A percentile compares a stretch with the other conserved stretches of the same genome.
phyloP scores from a whole-genome alignment of 2,329 filamentous ascomycete genomes.

The Chaetothyriales sp. region DNA sequence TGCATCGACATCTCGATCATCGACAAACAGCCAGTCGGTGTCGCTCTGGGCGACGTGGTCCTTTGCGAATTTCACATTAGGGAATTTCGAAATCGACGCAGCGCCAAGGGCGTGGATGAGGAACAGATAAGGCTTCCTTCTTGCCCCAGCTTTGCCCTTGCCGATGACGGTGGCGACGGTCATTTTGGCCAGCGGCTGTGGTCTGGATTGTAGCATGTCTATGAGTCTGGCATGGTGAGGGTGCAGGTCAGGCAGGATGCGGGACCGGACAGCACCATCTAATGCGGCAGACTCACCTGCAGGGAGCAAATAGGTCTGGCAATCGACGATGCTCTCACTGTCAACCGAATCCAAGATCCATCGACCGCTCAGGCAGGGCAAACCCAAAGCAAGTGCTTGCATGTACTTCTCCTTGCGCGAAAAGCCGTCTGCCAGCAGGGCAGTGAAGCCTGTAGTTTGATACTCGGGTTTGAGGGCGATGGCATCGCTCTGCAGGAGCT shows the following conservation, averaged over 20 bases:
- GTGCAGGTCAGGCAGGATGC: conserved; percentile 41
- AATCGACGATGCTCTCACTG: conserved; percentile 51
- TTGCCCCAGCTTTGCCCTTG: conserved; percentile 49
- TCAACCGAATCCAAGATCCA: conserved; percentile 66
- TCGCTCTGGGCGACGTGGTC: not conserved
- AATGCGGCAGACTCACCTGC: conserved; percentile 69
- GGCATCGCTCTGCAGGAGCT: conserved; percentile 46
- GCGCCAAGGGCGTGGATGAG: conserved; percentile 68
- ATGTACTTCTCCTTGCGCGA: conserved; percentile 84
- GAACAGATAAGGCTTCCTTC: conserved; percentile 62
- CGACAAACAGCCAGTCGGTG: conserved; percentile 60
- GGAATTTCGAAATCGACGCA: conserved; percentile 48
- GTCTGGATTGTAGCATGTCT: conserved; percentile 45
- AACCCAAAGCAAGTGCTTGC: conserved; percentile 77
- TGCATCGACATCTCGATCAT: conserved; percentile 46
- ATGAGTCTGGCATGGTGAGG: conserved; percentile 38
- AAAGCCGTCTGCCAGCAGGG: conserved; percentile 72
- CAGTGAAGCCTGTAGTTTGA: conserved; percentile 57
- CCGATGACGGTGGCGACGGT: conserved; percentile 60
- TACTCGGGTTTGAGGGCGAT: conserved; percentile 45
- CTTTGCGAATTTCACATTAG: conserved; percentile 46
- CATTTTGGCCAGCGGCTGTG: conserved; percentile 49
- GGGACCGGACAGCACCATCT: conserved; percentile 62
- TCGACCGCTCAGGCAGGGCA: conserved; percentile 70
- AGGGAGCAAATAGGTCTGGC: conserved; percentile 70